phyloP scores from a whole-genome alignment of 139 green algal genomes.

The Chlorella vulgaris region DNA sequence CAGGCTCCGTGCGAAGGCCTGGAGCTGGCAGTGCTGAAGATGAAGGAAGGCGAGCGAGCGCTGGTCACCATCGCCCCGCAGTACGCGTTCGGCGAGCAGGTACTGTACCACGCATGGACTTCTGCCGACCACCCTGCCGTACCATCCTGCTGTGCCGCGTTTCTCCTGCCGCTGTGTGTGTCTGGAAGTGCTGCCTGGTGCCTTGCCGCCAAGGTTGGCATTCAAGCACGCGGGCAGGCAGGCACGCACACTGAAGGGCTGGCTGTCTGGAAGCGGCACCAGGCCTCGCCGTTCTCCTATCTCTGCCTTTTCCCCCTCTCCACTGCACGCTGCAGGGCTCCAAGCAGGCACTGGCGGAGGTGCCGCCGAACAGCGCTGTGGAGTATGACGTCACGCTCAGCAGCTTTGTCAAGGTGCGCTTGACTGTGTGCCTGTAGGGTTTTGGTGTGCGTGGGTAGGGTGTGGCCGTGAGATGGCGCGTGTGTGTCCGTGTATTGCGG shows the following conservation, averaged over 20 bases:
- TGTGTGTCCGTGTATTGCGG: neutral
- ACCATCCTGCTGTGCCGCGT: neutral
- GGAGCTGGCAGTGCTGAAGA: conserved; percentile 85
- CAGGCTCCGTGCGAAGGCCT: conserved; percentile 73
- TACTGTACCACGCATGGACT: neutral
- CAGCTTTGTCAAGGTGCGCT: conserved; percentile 62
- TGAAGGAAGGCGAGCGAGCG: conserved; percentile 86
- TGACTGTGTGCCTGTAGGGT: neutral
- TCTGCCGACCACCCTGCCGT: neutral
- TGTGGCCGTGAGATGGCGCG: neutral
- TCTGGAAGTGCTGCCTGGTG: no score
- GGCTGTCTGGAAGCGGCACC: neutral
- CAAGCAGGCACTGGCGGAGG: conserved; percentile 29
- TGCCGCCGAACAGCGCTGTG: conserved; percentile 57
- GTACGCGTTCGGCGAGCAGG: conserved; percentile 68
- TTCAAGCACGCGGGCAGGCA: neutral
- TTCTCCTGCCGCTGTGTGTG: neutral
- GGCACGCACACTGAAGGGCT: no score
- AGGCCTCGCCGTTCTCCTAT: neutral
- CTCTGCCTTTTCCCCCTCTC: neutral
- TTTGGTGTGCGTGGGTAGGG: no score
- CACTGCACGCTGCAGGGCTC: conserved; percentile 24
- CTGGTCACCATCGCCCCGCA: conserved; percentile 77
- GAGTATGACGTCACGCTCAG: conserved; percentile 73
- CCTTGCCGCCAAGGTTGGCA: neutral